Evolutionary conservation across 2,329 filamentous ascomycete genomes (phyloP).

Genomic region (Plectosphaerella cucumerina): DNA sequence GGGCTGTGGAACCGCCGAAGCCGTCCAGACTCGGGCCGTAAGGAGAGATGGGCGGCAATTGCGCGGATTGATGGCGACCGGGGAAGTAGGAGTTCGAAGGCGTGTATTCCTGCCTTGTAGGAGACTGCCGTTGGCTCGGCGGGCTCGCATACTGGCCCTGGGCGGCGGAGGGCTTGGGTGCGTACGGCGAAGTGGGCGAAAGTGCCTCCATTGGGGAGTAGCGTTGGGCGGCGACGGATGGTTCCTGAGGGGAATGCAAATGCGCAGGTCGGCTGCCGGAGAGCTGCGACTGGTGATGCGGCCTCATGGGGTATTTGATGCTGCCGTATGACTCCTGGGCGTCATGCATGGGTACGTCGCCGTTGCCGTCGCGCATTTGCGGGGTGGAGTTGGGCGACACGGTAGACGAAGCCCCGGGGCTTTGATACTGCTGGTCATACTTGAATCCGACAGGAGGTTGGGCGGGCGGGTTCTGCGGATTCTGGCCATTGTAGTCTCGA

Average conservation of each 20-base stretch:
- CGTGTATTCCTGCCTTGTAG: slow-evolving; percentile 64
- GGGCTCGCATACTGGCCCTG: slow-evolving; percentile 48
- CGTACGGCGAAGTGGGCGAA: slow-evolving; percentile 76
- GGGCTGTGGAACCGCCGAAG: slow-evolving; percentile 69
- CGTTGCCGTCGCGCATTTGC: slow-evolving; percentile 66
- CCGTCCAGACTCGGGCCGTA: slow-evolving; percentile 65
- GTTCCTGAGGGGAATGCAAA: slow-evolving; percentile 71
- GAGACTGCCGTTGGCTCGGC: slow-evolving; percentile 67
- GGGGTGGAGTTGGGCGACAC: slow-evolving; percentile 55
- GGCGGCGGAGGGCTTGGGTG: slow-evolving; percentile 51
- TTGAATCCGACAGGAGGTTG: slow-evolving; percentile 57
- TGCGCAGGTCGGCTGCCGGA: slow-evolving; percentile 49
- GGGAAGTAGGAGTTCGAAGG: slow-evolving; percentile 55
- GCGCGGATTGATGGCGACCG: slow-evolving; percentile 48
- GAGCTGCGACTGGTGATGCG: slow-evolving; percentile 71
- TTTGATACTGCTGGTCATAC: slow-evolving; percentile 61
- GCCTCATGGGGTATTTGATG: slow-evolving; percentile 80
- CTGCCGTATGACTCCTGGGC: slow-evolving; percentile 72
- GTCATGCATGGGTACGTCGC: slow-evolving; percentile 84
- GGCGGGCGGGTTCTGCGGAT: slow-evolving; percentile 13
- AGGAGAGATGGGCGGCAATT: slow-evolving; percentile 69
- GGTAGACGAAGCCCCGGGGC: slow-evolving; percentile 38
- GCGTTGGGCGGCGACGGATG: slow-evolving; percentile 79
- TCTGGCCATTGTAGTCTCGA: slow-evolving; percentile 42
- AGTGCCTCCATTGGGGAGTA: slow-evolving; percentile 95